Evolutionary conservation across 768 basidiomycete species (phyloP).

Genomic region (Tulasnella sp.): DNA sequence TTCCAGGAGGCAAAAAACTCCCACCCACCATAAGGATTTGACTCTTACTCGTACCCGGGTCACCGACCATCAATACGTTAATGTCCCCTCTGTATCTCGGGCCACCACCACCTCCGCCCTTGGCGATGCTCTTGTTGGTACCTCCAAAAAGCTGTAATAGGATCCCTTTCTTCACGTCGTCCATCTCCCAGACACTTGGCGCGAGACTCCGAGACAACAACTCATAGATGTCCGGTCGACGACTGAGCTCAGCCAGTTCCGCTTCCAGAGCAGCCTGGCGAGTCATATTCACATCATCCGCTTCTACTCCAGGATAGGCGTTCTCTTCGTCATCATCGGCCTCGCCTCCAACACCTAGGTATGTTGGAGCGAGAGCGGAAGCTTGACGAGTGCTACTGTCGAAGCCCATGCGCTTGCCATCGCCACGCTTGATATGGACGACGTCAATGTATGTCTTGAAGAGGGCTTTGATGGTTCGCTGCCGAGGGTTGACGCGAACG

Average conservation of each 20-base stretch:
- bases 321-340: slow-evolving; percentile 42
- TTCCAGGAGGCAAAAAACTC: neutral
- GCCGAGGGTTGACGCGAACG: slow-evolving; percentile 87
- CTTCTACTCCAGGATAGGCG: neutral
- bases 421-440: slow-evolving; percentile 76
- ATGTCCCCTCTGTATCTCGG: slow-evolving; percentile 97
- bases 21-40: slow-evolving; percentile 76
- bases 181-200: slow-evolving; percentile 95
- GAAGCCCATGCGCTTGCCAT: slow-evolving; percentile 48
- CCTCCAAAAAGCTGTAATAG: slow-evolving; percentile 93
- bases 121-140: slow-evolving; percentile 88
- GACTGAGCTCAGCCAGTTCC: slow-evolving; percentile 61
- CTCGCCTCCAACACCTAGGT: slow-evolving; percentile 50
- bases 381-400: slow-evolving; percentile 69
- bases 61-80: slow-evolving; percentile 93
- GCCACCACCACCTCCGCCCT: slow-evolving; percentile 90
- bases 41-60: slow-evolving; percentile 93
- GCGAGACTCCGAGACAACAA: slow-evolving; percentile 75
- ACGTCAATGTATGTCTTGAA: slow-evolving; percentile 98
- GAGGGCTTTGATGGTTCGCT: slow-evolving; percentile 83
- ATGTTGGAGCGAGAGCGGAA: slow-evolving; percentile 52
- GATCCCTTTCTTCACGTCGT: slow-evolving; percentile 98
- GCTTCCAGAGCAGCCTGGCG: slow-evolving; percentile 64
- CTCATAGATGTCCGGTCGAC: slow-evolving; percentile 75
- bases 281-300: slow-evolving; percentile 31